Conservation (phyloP, 2,329 filamentous ascomycete genomes). For the Cordyceps pruinosa region DNA sequence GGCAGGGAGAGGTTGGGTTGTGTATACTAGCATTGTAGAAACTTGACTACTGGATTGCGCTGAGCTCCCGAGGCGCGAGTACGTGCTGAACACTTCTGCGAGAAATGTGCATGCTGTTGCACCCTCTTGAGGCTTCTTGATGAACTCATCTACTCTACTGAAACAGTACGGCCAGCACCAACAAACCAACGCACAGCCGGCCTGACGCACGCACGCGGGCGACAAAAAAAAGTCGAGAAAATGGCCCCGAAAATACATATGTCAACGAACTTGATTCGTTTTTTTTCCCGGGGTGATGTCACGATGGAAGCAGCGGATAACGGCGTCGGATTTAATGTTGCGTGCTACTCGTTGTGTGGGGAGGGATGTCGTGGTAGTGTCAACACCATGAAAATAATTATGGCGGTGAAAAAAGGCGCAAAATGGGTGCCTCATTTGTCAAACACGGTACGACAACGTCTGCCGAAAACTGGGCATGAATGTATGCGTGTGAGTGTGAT, state of each 20-base stretch:
- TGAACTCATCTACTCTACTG: background rate
- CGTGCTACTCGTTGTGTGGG: background rate
- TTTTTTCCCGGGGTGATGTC: too few relatives aligned
- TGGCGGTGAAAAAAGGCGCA: slow-evolving; percentile 10
- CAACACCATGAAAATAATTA: slow-evolving; percentile 12
- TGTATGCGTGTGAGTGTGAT: slow-evolving; percentile 10
- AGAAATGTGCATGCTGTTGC: too few relatives aligned
- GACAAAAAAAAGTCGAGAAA: too few relatives aligned
- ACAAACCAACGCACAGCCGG: too few relatives aligned
- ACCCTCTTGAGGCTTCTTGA: too few relatives aligned
- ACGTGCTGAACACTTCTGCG: too few relatives aligned
- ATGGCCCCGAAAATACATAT: too few relatives aligned
- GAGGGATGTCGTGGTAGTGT: background rate
- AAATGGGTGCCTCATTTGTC: background rate
- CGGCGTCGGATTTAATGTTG: background rate
- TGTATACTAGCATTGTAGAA: slow-evolving; percentile 13
- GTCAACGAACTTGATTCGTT: too few relatives aligned
- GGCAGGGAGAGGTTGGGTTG: too few relatives aligned
- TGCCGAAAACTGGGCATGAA: background rate
- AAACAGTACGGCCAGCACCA: too few relatives aligned
- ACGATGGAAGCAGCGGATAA: background rate
- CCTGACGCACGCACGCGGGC: too few relatives aligned
- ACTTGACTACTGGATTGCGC: background rate
- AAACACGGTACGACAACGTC: background rate
- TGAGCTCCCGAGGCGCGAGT: background rate